A percentile compares a stretch with the other conserved stretches of the same genome.
Evolutionary conservation across 148 eudicot genomes (phyloP).

Genomic region (Beta vulgaris): DNA sequence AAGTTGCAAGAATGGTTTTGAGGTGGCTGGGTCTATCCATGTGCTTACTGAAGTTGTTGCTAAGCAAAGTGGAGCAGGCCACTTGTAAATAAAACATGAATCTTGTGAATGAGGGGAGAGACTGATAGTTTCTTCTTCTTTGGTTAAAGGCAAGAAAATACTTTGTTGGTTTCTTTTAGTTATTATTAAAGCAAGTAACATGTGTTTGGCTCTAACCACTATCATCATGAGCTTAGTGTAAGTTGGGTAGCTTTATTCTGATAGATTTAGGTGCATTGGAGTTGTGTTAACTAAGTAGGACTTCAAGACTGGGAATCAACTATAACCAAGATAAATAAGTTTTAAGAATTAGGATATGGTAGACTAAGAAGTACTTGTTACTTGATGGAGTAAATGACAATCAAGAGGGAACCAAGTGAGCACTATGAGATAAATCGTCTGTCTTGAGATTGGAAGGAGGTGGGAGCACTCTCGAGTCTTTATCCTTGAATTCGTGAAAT

Average conservation of each 20-base stretch:
- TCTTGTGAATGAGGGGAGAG: background rate
- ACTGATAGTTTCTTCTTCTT: constrained; percentile 16
- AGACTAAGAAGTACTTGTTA: background rate
- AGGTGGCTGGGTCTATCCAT: constrained; percentile 4
- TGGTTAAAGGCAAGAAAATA: constrained; percentile 21
- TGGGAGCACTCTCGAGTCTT: too few species aligned
- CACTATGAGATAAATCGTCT: too few species aligned
- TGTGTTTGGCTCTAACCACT: background rate
- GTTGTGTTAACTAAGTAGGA: background rate
- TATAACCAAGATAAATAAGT: background rate
- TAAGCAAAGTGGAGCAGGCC: constrained; percentile 24
- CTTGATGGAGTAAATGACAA: too few species aligned
- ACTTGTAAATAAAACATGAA: constrained; percentile 6
- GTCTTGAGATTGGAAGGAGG: too few species aligned
- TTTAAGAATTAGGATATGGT: background rate
- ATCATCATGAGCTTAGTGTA: background rate
- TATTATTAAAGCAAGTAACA: background rate
- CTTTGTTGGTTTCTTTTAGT: background rate
- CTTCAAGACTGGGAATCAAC: background rate
- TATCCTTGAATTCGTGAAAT: too few species aligned
- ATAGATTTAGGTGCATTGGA: background rate
- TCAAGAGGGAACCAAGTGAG: too few species aligned
- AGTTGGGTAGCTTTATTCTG: background rate
- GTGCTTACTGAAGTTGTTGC: constrained; percentile 21
- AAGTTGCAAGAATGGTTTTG: constrained; percentile 4